phyloP scores from a whole-genome alignment of 805 yeast genomes.

The Metschnikowia orientalis region DNA sequence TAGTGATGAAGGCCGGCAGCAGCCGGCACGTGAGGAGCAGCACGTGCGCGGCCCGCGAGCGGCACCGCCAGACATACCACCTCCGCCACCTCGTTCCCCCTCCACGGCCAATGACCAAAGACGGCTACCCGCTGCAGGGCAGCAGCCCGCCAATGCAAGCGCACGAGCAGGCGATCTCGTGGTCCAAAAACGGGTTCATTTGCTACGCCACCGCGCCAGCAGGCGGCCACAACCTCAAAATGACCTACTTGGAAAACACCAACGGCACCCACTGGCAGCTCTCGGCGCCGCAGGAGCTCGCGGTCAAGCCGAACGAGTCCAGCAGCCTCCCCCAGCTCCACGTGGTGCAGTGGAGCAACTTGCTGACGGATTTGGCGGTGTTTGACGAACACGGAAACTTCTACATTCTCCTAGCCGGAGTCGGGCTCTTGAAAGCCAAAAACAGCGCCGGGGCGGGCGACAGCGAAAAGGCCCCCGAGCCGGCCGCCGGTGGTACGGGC shows the following conservation, averaged over 20 bases:
- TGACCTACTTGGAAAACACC: conserved; percentile 67
- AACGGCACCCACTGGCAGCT: conserved; percentile 80
- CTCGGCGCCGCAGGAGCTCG: conserved; percentile 47
- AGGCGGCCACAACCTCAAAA: conserved; percentile 39
- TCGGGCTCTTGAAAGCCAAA: conserved; percentile 25
- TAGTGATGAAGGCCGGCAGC: too few relatives aligned
- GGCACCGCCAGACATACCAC: background rate
- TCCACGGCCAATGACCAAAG: conserved; percentile 1
- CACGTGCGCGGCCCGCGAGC: background rate
- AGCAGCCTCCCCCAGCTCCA: conserved; percentile 31
- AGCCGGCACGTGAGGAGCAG: background rate
- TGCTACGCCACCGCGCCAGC: conserved; percentile 51
- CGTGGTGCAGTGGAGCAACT: conserved; percentile 66
- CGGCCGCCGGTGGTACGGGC: background rate
- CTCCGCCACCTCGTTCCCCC: background rate
- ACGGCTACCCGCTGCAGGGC: too few relatives aligned
- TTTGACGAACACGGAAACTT: conserved; percentile 68
- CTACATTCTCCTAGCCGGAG: conserved; percentile 40
- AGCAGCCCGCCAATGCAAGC: background rate
- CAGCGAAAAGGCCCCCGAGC: background rate
- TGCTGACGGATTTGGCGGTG: conserved; percentile 78
- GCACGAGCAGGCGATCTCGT: conserved; percentile 39
- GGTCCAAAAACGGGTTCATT: conserved; percentile 83
- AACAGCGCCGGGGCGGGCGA: background rate
- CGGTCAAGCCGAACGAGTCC: conserved; percentile 26